Evolutionary conservation across 1,284 basidiomycete species (phyloP).

Genomic region (Schizophyllum commune): DNA sequence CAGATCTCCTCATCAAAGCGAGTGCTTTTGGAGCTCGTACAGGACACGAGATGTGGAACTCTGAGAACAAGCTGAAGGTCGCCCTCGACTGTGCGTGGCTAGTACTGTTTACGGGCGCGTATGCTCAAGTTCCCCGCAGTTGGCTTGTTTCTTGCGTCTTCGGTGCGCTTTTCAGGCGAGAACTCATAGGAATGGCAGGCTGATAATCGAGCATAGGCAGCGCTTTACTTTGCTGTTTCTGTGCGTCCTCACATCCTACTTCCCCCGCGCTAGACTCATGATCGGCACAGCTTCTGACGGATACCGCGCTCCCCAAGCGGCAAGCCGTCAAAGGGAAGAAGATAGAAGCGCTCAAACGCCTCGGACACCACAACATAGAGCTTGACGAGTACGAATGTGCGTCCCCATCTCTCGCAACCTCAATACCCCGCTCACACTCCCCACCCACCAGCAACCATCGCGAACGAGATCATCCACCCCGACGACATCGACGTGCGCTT

Average conservation of each 20-base stretch:
- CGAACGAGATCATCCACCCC: constrained; percentile 80
- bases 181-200: not conserved
- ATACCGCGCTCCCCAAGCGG: constrained; percentile 33
- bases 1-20: too few species aligned
- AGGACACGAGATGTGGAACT: not conserved
- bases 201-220: not conserved
- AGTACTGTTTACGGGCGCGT: not conserved
- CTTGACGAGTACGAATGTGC: constrained; percentile 78
- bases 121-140: not conserved
- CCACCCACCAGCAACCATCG: constrained; percentile 56
- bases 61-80: not conserved
- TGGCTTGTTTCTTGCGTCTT: not conserved
- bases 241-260: not conserved
- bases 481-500: constrained; percentile 76
- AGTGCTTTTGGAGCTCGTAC: too few species aligned
- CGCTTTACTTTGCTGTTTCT: not conserved
- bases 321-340: constrained; percentile 65
- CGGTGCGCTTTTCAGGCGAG: not conserved
- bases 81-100: not conserved
- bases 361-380: constrained; percentile 66
- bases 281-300: constrained; percentile 23
- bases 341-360: constrained; percentile 58
- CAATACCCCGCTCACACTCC: not conserved
- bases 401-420: constrained; percentile 17
- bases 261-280: not conserved